Conservation (phyloP, 495 filamentous ascomycete species). For the Podospora appendiculata region DNA sequence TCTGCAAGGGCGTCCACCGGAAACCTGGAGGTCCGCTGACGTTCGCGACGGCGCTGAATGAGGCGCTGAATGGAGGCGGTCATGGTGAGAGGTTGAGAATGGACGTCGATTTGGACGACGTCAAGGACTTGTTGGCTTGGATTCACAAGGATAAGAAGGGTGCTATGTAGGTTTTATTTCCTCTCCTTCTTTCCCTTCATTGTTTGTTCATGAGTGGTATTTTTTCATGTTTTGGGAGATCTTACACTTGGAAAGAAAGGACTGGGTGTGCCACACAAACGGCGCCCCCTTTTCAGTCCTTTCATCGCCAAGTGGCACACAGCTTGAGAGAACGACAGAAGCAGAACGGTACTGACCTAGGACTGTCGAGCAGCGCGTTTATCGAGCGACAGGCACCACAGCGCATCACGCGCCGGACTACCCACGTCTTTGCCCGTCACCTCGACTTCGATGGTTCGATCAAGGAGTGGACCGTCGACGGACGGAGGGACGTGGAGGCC, state of each 20-base stretch:
- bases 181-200: background rate
- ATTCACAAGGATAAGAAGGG: constrained; percentile 3
- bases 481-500: background rate
- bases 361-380: background rate
- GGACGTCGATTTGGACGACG: constrained; percentile 6
- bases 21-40: background rate
- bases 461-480: constrained; percentile 1
- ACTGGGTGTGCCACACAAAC: too few relatives aligned
- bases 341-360: background rate
- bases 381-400: constrained; percentile 2
- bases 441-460: background rate
- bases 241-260: background rate
- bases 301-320: background rate
- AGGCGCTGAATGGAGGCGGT: constrained; percentile 3
- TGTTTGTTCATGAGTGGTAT: too few relatives aligned
- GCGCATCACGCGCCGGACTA: background rate
- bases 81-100: background rate
- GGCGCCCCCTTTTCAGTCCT: background rate
- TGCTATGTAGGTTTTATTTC: background rate
- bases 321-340: background rate
- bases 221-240: background rate
- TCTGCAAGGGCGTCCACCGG: constrained; percentile 4
- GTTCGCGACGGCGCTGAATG: constrained; percentile 4
- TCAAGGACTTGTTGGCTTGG: constrained; percentile 1
- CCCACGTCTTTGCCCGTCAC: constrained; percentile 1